Percentiles rank a stretch among this genome's conserved stretches.
phyloP scores from a whole-genome alignment of 495 filamentous ascomycete genomes.

The Penicillium samsonianum region DNA sequence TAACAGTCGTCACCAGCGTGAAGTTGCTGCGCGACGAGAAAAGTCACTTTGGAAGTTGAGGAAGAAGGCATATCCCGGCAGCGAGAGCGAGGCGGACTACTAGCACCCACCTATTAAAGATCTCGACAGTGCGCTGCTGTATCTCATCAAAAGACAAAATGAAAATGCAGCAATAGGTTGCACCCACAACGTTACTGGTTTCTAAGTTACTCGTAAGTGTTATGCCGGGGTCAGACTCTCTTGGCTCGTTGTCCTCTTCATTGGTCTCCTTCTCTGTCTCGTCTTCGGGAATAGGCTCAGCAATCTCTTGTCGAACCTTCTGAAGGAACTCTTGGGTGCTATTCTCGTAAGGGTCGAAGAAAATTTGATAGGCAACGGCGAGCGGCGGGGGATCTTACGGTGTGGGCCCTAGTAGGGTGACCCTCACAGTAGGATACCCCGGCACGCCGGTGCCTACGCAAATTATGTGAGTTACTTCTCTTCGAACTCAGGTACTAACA shows the following conservation, averaged over 20 bases:
- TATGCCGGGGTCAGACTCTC: constrained; percentile 59
- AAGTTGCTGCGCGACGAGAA: constrained; percentile 35
- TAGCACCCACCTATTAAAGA: constrained; percentile 20
- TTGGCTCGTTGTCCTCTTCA: constrained; percentile 51
- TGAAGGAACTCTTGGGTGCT: constrained; percentile 95
- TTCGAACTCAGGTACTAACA: background rate
- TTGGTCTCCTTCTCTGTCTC: constrained; percentile 39
- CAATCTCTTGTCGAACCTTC: constrained; percentile 82
- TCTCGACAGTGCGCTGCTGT: background rate
- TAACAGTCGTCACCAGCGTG: constrained; percentile 35
- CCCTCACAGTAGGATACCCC: too few species aligned
- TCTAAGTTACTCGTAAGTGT: too few species aligned
- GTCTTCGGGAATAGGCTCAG: constrained; percentile 56
- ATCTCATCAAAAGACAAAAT: background rate
- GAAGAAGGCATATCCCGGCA: constrained; percentile 47
- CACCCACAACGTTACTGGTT: background rate
- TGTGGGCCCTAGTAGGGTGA: too few species aligned
- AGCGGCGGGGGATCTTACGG: too few species aligned
- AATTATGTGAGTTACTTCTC: too few species aligned
- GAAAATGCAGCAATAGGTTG: background rate
- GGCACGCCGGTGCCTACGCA: too few species aligned
- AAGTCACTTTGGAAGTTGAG: constrained; percentile 47
- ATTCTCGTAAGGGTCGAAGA: constrained; percentile 97
- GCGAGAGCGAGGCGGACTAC: constrained; percentile 46
- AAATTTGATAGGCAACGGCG: constrained; percentile 92